These are phyloP conservation scores for Cladobotryum mycophilum DNA, from an alignment of 2,329 filamentous ascomycete genomes.

Conservation along the genomic window DNA sequence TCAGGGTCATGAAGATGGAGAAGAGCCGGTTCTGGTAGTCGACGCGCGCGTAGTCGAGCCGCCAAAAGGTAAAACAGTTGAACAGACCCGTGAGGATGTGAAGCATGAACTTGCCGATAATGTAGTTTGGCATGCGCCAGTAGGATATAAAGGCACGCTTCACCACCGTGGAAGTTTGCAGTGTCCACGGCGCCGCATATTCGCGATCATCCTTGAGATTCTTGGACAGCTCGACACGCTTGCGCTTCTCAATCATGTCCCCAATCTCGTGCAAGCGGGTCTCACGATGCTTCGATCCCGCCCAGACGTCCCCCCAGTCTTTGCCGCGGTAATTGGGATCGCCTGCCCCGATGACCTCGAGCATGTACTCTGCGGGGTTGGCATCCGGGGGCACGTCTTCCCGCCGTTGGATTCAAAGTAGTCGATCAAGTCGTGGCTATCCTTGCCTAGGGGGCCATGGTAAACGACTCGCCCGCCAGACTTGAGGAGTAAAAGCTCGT, in stretches of 20 bases:
- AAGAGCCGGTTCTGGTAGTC: slow-evolving; percentile 69
- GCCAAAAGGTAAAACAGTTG: slow-evolving; percentile 66
- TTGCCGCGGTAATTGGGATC: slow-evolving; percentile 53
- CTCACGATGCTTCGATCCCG: slow-evolving; percentile 42
- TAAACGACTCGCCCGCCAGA: slow-evolving; percentile 48
- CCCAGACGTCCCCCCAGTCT: slow-evolving; percentile 60
- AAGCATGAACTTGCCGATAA: slow-evolving; percentile 55
- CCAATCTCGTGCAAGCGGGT: slow-evolving; percentile 45
- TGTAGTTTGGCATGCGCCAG: slow-evolving; percentile 61
- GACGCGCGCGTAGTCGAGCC: slow-evolving; percentile 48
- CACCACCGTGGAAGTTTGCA: slow-evolving; percentile 49
- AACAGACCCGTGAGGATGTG: slow-evolving; percentile 59
- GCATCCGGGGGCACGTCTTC: slow-evolving; percentile 39
- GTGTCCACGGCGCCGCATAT: slow-evolving; percentile 54
- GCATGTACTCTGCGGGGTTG: slow-evolving; percentile 51
- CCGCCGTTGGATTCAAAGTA: slow-evolving; percentile 49
- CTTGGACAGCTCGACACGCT: slow-evolving; percentile 28
- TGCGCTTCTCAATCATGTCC: slow-evolving; percentile 42
- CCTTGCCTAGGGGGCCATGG: slow-evolving; percentile 46
- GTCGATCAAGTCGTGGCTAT: slow-evolving; percentile 40
- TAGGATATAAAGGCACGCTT: slow-evolving; percentile 55
- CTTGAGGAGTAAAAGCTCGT: slow-evolving; percentile 48
- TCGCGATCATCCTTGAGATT: slow-evolving; percentile 48
- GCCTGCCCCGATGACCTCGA: slow-evolving; percentile 55
- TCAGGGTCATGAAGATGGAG: slow-evolving; percentile 70